Percentiles rank a stretch among this genome's conserved stretches.
Evolutionary conservation across 192 early-diverging fungal genomes (phyloP).

Genomic region (Coemansia asiatica): DNA sequence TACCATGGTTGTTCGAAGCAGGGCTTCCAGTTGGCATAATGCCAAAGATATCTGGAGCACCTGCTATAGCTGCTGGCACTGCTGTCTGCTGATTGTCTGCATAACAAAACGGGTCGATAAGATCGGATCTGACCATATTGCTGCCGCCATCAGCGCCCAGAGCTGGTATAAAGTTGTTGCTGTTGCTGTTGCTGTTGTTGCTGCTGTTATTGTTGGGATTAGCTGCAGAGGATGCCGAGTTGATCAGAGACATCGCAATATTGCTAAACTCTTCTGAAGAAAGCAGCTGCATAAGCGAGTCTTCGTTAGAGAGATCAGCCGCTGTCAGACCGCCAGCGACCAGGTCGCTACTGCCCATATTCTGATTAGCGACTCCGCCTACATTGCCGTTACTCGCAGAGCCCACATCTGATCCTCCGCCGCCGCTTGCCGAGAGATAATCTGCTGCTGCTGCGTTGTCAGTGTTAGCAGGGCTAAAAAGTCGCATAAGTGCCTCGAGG

Average conservation of each 20-base stretch:
- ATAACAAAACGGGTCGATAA: neutral
- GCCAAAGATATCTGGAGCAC: neutral
- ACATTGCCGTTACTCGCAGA: neutral
- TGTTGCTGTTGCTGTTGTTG: neutral
- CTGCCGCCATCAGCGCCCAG: neutral
- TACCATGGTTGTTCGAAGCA: neutral
- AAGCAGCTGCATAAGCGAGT: neutral
- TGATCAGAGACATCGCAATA: slow-evolving; percentile 5
- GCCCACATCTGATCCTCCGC: neutral
- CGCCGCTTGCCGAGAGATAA: neutral
- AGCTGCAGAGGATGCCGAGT: neutral
- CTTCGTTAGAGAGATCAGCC: neutral
- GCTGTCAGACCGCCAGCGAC: neutral
- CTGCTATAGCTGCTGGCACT: neutral
- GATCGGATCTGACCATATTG: neutral
- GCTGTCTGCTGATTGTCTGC: neutral
- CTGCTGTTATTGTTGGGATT: neutral
- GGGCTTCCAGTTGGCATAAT: neutral
- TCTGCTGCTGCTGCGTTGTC: neutral
- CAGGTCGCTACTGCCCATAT: neutral
- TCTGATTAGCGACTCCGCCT: neutral
- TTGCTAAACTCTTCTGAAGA: slow-evolving; percentile 3
- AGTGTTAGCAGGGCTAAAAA: slow-evolving; percentile 6
- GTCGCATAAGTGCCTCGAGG: slow-evolving; percentile 29
- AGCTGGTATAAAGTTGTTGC: neutral